phyloP scores from a whole-genome alignment of 192 early-diverging fungal species.

The Coemansia sp. region DNA sequence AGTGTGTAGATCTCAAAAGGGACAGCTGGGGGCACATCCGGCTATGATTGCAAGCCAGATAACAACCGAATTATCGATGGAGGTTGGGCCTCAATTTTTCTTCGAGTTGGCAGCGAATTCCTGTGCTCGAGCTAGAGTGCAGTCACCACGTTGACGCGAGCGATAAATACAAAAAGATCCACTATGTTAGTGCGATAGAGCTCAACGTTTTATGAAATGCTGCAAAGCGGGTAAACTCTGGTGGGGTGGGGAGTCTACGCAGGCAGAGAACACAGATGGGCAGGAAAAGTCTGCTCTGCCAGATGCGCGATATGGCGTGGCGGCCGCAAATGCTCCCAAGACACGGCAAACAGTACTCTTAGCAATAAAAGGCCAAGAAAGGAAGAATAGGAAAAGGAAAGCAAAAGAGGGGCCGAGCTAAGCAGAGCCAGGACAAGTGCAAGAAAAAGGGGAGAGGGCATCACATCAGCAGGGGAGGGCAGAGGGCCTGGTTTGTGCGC shows the following conservation, averaged over 20 bases:
- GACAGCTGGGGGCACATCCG: constrained; percentile 16
- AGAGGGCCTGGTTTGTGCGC: neutral
- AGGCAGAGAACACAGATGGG: neutral
- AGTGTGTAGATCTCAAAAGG: constrained; percentile 17
- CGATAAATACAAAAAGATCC: neutral
- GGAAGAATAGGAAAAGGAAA: constrained; percentile 4
- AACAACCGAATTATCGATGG: neutral
- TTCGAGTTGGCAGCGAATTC: neutral
- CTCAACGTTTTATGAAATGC: constrained; percentile 4
- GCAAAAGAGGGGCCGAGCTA: neutral
- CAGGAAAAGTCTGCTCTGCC: neutral
- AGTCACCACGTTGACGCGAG: neutral
- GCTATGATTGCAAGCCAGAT: constrained; percentile 10
- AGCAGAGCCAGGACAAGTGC: constrained; percentile 1
- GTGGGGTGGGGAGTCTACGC: neutral
- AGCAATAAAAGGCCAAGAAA: constrained; percentile 6
- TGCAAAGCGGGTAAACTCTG: constrained; percentile 8
- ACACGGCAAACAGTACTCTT: neutral
- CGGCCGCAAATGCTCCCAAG: neutral
- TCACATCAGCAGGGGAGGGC: constrained; percentile 2
- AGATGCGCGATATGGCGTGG: neutral
- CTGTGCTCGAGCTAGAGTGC: neutral
- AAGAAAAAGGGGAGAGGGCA: neutral
- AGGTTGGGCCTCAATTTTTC: neutral
- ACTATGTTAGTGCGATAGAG: neutral